Percentiles rank a stretch among this genome's conserved stretches.
Conservation (phyloP, 2,329 filamentous ascomycete species). For the Penicillium expansum region DNA sequence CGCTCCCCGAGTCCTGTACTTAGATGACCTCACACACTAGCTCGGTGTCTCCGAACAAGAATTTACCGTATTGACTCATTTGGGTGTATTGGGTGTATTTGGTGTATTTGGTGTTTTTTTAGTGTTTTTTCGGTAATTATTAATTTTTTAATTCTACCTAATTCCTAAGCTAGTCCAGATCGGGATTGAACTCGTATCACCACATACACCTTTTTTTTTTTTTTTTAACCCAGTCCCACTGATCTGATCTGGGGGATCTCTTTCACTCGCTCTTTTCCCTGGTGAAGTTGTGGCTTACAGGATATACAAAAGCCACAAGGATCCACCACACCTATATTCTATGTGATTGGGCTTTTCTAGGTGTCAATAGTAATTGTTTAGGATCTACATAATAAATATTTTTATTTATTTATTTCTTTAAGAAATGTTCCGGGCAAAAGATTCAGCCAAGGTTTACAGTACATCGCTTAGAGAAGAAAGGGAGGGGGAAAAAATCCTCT, state of each 20-base stretch:
- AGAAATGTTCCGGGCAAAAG: background rate
- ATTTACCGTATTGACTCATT: slow-evolving; percentile 3
- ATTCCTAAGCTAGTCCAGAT: slow-evolving; percentile 10
- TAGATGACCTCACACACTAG: slow-evolving; percentile 8
- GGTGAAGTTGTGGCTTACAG: slow-evolving; percentile 13
- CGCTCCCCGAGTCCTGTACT: background rate
- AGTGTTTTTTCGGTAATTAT: background rate
- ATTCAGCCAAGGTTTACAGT: slow-evolving; percentile 1
- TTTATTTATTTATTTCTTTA: background rate
- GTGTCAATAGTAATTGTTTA: slow-evolving; percentile 4
- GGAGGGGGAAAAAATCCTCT: background rate
- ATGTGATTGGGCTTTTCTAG: slow-evolving; percentile 9
- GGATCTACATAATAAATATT: background rate
- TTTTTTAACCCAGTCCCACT: slow-evolving; percentile 20
- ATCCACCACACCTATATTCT: background rate
- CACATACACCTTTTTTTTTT: background rate
- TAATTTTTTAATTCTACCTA: background rate
- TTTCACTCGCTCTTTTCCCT: background rate
- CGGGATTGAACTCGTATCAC: background rate
- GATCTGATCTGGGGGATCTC: slow-evolving; percentile 16
- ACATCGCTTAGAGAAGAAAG: background rate
- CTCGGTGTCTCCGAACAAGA: slow-evolving; percentile 2
- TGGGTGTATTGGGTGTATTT: background rate
- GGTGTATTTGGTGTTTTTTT: background rate
- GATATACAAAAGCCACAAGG: slow-evolving; percentile 7